Conservation (phyloP, 208 protist genomes). For the Porcisia deanei region DNA sequence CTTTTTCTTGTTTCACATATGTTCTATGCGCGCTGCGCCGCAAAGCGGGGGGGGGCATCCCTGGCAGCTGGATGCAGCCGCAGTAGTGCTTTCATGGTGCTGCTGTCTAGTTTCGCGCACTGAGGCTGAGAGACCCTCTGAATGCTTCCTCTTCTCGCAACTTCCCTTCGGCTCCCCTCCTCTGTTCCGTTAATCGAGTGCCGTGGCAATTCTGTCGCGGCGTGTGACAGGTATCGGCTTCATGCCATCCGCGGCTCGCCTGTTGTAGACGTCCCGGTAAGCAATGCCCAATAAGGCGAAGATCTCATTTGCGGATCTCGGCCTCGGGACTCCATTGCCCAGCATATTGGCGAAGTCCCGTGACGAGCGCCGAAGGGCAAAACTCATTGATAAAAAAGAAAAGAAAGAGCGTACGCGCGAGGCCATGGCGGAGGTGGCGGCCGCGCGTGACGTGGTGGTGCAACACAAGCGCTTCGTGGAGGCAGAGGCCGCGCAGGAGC, state of each 20-base stretch:
- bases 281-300: slow-evolving; percentile 52
- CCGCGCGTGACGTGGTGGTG: slow-evolving; percentile 46
- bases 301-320: slow-evolving; percentile 83
- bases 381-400: slow-evolving; percentile 72
- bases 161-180: slow-evolving; percentile 7
- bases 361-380: slow-evolving; percentile 55
- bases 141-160: neutral
- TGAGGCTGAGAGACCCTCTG: neutral
- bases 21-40: neutral
- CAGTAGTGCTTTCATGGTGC: neutral
- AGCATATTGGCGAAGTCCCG: slow-evolving; percentile 54
- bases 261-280: neutral
- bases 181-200: neutral
- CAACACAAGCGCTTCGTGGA: slow-evolving; percentile 66
- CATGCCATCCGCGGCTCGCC: neutral
- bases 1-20: neutral
- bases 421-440: slow-evolving; percentile 57
- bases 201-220: neutral
- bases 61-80: neutral
- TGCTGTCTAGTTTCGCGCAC: neutral
- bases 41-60: no score
- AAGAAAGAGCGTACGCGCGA: slow-evolving; percentile 59
- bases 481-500: slow-evolving; percentile 46
- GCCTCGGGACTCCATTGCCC: slow-evolving; percentile 75
- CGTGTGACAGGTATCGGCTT: neutral